A percentile compares a stretch with the other conserved stretches of the same genome.
Evolutionary conservation across 257 asterid species (phyloP).

Genomic region (Solanum bulbocastanum): DNA sequence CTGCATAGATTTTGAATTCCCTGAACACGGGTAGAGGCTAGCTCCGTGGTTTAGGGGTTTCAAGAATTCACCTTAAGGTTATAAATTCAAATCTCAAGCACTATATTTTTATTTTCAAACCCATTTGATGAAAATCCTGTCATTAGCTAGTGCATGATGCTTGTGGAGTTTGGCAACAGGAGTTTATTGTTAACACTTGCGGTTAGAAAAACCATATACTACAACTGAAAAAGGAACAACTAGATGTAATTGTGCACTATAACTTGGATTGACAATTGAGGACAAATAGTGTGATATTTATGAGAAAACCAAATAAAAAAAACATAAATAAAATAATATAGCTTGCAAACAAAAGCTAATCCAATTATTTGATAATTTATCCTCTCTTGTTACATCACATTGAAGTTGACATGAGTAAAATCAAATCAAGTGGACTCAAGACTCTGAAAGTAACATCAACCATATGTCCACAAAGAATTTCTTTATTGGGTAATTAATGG

Average conservation of each 20-base stretch:
- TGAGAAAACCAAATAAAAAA: background rate
- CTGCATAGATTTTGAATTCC: background rate
- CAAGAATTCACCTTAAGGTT: background rate
- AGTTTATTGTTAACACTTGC: too few species aligned
- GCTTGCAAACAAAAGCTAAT: slow-evolving; percentile 3
- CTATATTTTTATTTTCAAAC: background rate
- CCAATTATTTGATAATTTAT: background rate
- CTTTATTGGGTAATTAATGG: background rate
- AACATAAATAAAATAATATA: background rate
- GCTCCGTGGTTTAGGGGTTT: background rate
- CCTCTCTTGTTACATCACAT: slow-evolving; percentile 6
- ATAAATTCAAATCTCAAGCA: too few species aligned
- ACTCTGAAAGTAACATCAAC: background rate
- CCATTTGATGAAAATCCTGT: too few species aligned
- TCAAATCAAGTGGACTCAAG: background rate
- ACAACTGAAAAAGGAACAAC: background rate
- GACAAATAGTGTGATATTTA: background rate
- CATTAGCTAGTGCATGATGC: too few species aligned
- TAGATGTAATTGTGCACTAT: background rate
- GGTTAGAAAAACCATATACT: too few species aligned
- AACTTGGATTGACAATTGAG: background rate
- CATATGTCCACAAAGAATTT: background rate
- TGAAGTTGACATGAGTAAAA: slow-evolving; percentile 13
- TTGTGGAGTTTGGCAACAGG: too few species aligned
- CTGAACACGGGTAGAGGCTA: background rate